These are phyloP conservation scores for Mycena capillaripes DNA, from an alignment of 768 basidiomycete genomes.

Conservation along the genomic window DNA sequence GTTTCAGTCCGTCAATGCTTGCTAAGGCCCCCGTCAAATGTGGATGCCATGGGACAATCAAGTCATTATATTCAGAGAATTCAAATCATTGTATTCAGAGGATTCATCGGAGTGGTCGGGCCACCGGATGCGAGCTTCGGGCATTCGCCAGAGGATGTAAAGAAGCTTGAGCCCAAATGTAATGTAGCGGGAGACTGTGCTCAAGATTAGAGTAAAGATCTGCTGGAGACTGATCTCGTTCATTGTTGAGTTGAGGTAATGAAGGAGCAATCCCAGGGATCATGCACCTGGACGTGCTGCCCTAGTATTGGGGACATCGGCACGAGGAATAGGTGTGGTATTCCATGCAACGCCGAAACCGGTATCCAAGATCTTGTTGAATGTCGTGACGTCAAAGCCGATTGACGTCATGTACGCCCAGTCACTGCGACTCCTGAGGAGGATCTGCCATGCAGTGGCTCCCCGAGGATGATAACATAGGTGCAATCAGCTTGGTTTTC, in stretches of 20 bases:
- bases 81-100: background rate
- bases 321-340: no score
- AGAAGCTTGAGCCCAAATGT: background rate
- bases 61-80: background rate
- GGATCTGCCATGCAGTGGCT: slow-evolving; percentile 3
- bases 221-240: background rate
- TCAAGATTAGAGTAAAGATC: background rate
- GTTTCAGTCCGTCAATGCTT: slow-evolving; percentile 1
- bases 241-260: no score
- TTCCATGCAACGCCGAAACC: no score
- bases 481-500: background rate
- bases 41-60: background rate
- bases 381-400: background rate
- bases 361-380: background rate
- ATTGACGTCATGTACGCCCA: background rate
- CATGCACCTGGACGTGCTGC: background rate
- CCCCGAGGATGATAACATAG: background rate
- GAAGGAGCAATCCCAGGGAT: no score
- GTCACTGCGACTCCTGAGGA: background rate
- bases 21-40: background rate
- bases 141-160: background rate
- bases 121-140: slow-evolving; percentile 1
- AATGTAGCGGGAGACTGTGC: background rate
- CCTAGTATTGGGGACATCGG: no score
- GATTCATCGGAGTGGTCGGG: background rate